A percentile compares a stretch with the other conserved stretches of the same genome.
Conservation (phyloP, 2,329 filamentous ascomycete species). For the Penicillium decumbens region DNA sequence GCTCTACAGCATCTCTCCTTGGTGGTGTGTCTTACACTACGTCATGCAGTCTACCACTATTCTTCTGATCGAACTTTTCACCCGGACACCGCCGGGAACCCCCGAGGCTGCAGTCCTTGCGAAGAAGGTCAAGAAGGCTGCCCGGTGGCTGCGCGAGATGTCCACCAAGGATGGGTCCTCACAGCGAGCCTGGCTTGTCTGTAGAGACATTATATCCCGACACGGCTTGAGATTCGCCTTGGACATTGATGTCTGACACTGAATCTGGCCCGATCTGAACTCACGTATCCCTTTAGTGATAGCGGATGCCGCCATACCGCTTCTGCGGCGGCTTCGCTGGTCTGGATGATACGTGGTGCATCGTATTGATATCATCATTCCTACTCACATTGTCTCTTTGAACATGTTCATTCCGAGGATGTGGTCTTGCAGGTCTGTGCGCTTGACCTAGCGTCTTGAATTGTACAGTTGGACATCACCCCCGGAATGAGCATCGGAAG, state of each 20-base stretch:
- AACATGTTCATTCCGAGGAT: background rate
- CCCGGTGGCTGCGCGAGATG: conserved; percentile 36
- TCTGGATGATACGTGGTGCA: background rate
- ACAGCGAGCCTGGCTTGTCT: conserved; percentile 33
- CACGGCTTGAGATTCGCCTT: conserved; percentile 16
- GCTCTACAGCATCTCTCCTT: conserved; percentile 33
- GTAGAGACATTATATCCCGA: conserved; percentile 24
- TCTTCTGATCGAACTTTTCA: conserved; percentile 37
- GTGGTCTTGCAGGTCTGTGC: background rate
- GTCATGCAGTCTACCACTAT: conserved; percentile 40
- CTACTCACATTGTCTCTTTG: background rate
- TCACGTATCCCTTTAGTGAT: background rate
- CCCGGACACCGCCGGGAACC: conserved; percentile 30
- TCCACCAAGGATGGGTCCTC: conserved; percentile 33
- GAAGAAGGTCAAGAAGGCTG: conserved; percentile 31
- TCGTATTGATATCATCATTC: background rate
- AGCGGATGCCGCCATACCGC: background rate
- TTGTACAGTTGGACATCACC: background rate
- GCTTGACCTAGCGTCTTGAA: background rate
- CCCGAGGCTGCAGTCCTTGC: conserved; percentile 26
- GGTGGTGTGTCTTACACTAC: conserved; percentile 42
- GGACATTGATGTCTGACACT: conserved; percentile 6
- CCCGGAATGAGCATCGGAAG: background rate
- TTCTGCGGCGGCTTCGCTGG: background rate
- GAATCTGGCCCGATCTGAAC: background rate